Base-by-base conservation (phyloP, 208 protist species). In the Novymonas esmeraldas region DNA sequence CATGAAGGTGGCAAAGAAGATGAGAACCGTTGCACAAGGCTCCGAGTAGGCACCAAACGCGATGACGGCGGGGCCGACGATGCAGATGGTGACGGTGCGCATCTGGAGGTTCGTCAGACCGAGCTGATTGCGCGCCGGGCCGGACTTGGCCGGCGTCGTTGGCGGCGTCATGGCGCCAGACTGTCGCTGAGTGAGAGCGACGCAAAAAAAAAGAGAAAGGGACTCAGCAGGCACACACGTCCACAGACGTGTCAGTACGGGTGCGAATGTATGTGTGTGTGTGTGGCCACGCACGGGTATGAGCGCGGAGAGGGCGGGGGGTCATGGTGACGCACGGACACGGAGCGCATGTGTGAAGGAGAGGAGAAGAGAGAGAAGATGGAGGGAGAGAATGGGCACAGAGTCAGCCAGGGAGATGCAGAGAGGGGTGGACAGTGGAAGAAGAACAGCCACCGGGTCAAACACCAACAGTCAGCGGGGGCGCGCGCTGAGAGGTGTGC, bases 21-120 rank as follows among this genome's bases (percentile, higher is more conserved):
- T 50, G 36, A 95, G 65, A 18, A 78, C 14, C 14, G 82, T 76
- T 31, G 64, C 75, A 7, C 57, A 65, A 33, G 77, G 69, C 44
- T 82, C 81, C 31, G 73, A 87, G 57, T 76, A 72, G 11, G 67
- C 48, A 16, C 73, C 71, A 36, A 84, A 56, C 34, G 73, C 33
- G 33, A 94, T 55, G 33, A 88, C 56, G 24, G 71, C 46, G 3
- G 90, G 90, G 3, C 64, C 90, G 9, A 89, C 67, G 2, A 74
- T 73, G 14, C 81, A 51, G 57, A 92, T 85, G 14, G 90, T 95
- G 31, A 90, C 16, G 0, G 78, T 64, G 45, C 90, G 83, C 33
- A 78, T 62, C 38, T 73, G 76, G 24, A 95, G 31, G 59, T 95
- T 95, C 0, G 70, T 80, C 24, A 76, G 71, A 16, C 67, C 48